Evolutionary conservation across 148 eudicot genomes (phyloP).

Genomic region (Rhododendron mucronatum): DNA sequence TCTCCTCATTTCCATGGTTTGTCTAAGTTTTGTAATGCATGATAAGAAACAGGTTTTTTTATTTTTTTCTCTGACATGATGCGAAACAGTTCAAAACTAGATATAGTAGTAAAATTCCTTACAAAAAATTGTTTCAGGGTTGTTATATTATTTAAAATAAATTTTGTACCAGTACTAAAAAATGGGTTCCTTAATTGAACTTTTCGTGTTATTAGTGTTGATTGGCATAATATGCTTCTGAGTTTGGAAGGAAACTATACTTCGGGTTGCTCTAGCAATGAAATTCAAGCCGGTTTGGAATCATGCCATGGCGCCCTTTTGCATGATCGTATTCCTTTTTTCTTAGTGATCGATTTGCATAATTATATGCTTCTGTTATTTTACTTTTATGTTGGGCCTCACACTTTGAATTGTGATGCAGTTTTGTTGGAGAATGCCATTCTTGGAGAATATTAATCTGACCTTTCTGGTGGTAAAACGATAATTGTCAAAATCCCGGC

Average conservation of each 20-base stretch:
- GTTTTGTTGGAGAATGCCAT: not conserved
- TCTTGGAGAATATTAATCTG: not conserved
- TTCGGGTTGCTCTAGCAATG: not conserved
- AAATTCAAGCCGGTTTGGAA: not conserved
- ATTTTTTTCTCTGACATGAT: not conserved
- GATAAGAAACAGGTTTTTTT: not conserved
- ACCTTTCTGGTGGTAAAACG: not conserved
- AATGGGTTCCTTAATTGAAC: not conserved
- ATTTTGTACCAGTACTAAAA: not conserved
- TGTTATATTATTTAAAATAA: not conserved
- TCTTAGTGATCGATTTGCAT: not conserved
- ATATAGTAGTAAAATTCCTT: not conserved
- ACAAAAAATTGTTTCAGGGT: not conserved
- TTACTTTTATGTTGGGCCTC: not conserved
- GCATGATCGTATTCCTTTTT: not conserved
- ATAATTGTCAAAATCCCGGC: no score
- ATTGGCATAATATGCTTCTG: not conserved
- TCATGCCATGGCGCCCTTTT: not conserved
- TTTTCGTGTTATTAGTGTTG: not conserved
- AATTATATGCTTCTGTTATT: not conserved
- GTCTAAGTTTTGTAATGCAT: not conserved
- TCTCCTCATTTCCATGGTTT: not conserved
- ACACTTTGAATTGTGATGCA: not conserved
- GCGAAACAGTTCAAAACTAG: not conserved
- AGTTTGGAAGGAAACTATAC: not conserved